Evolutionary conservation across 139 green algal species (phyloP), one percentile per base, ranked within the genome.

Genomic region (Ettlia oleoabundans): DNA sequence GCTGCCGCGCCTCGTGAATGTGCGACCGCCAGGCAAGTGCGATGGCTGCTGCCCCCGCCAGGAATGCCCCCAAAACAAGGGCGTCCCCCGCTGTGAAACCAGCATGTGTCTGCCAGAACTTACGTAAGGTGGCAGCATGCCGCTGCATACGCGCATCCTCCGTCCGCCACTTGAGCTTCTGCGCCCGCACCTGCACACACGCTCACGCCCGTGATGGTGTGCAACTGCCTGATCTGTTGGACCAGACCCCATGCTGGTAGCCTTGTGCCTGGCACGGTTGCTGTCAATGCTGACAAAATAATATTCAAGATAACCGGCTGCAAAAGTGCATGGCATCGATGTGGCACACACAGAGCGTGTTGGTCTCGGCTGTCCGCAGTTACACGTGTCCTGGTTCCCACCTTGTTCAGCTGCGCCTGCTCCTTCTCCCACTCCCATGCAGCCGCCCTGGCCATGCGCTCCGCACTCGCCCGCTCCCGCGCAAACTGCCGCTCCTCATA

Each of bases 371-470:
- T n/a, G n/a, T n/a, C n/a, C n/a, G n/a, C n/a, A n/a, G n/a, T n/a
- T n/a, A n/a, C n/a, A n/a, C n/a, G n/a, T n/a, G n/a, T n/a, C n/a
- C n/a, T 58, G 32, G 42, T 18, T 1, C 66, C 3, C 47, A 82
- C 78, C 85, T 90, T 91, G 43, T 70, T 78, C 9, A 65, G 28
- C 78, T 84, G 26, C 1, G 88, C 88, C 43, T 91, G 76, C 61
- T 68, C 79, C 76, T 92, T 92, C 78, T 92, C 88, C 38, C 52
- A 32, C 71, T 88, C 76, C 87, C 87, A 92, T 7, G 88, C 83
- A 15, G 83, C 86, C 28, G 87, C 73, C 24, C 37, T 32, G 0
- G 73, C 76, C 66, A 42, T 81, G 33, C 82, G 65, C 70, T 85
- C 70, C 3, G 80, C 82, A 19, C 52, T 65, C 32, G 24, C 35